Base-by-base conservation (phyloP, 257 asterid genomes). In the Thymus quinquecostatus region DNA sequence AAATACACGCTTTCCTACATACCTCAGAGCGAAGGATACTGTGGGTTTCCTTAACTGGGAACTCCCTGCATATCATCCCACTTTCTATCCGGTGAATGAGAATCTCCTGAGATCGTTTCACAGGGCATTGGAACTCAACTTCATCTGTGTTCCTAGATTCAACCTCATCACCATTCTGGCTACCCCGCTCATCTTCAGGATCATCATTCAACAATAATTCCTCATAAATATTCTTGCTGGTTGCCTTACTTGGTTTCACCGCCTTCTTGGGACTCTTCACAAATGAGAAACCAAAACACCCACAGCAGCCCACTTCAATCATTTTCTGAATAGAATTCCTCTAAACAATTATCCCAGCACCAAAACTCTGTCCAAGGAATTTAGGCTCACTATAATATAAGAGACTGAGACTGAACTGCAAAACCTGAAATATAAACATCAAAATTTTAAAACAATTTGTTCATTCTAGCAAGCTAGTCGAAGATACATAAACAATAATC, bases 201-300 rank as follows among this genome's bases (percentile, higher is more conserved):
- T 84, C 91, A 75, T 80, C 75, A 65, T 81, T 86, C 89, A 95
- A 82, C 84, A 92, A 76, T 60, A 66, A 79, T 60, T 85, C 96
- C 66, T 55, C 86, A 14, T 89, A 84, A 51, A 78, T 55, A 65
- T 76, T 71, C 67, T 82, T 81, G 9, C 69, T 69, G 64, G 69
- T 65, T 21, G 85, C 83, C 74, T 79, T 74, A 40, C 70, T 54
- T n/a, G 93, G 79, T 81, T 81, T 82, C 78, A 36, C n/a, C 60
- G 45, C 73, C 83, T 83, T 88, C 75, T 84, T 85, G 7, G 84
- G 69, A 79, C 76, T 88, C 77, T 84, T 82, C 47, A 72, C 58
- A 78, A 89, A 84, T 38, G 96, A 75, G 77, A 92, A 85, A 62
- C 99, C 98, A 75, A 95, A 95, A 84, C 98, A 95, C 59, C 97